phyloP scores from a whole-genome alignment of 1,139 yeast species.

The Meyerozyma guilliermondii region DNA sequence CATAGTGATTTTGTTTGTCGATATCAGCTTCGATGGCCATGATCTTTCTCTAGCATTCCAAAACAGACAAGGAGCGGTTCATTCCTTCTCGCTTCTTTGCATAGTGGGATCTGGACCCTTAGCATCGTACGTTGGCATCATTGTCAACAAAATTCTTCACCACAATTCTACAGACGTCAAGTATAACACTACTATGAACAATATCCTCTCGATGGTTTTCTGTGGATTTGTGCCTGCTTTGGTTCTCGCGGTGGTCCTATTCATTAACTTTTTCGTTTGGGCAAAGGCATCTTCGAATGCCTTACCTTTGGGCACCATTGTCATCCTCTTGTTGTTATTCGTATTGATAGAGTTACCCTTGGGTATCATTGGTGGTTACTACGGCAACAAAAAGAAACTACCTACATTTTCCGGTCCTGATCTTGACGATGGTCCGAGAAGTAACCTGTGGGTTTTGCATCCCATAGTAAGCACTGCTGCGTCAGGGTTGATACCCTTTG shows the following conservation, averaged over 20 bases:
- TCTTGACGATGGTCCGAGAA: slow-evolving; percentile 2
- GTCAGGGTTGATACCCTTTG: slow-evolving; percentile 73
- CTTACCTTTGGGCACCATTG: slow-evolving; percentile 68
- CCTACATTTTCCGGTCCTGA: slow-evolving; percentile 15
- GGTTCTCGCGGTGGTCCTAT: slow-evolving; percentile 47
- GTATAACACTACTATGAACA: slow-evolving; percentile 15
- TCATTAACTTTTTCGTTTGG: slow-evolving; percentile 69
- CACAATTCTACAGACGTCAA: slow-evolving; percentile 25
- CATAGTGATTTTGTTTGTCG: slow-evolving; percentile 51
- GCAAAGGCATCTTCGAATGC: slow-evolving; percentile 73
- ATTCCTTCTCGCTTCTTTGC: slow-evolving; percentile 54
- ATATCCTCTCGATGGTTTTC: slow-evolving; percentile 43
- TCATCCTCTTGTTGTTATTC: slow-evolving; percentile 44
- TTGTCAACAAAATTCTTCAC: slow-evolving; percentile 51
- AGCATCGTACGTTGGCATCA: slow-evolving; percentile 68
- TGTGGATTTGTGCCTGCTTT: slow-evolving; percentile 61
- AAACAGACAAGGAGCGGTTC: slow-evolving; percentile 61
- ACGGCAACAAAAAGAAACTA: slow-evolving; percentile 43
- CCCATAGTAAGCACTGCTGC: slow-evolving; percentile 25
- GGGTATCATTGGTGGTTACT: slow-evolving; percentile 64
- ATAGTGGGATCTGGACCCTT: slow-evolving; percentile 68
- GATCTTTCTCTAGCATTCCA: slow-evolving; percentile 29
- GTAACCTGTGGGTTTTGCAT: slow-evolving; percentile 13
- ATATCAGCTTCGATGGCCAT: slow-evolving; percentile 22
- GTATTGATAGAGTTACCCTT: slow-evolving; percentile 67